Conservation (phyloP, 106 monocot genomes). For the Dendrobium catenatum region DNA sequence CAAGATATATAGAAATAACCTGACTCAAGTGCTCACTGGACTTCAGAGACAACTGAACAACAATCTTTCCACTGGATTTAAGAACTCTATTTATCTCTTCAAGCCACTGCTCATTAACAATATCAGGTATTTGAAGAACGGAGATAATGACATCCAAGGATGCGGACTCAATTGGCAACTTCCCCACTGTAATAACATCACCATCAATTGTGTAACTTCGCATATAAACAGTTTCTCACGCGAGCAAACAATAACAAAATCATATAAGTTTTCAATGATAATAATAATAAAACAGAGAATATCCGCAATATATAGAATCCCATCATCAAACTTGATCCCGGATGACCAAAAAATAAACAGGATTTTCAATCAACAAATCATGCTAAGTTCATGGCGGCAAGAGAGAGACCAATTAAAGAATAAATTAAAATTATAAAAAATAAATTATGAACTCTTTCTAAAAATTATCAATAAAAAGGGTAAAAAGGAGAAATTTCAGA, state of each 20-base stretch:
- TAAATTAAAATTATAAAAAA: too few relatives aligned
- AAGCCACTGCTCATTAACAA: conserved; percentile 35
- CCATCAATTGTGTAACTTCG: neutral
- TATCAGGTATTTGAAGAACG: conserved; percentile 23
- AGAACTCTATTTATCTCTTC: conserved; percentile 59
- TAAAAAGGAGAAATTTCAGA: neutral
- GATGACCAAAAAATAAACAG: neutral
- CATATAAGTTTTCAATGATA: neutral
- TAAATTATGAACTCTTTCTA: neutral
- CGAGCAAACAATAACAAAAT: neutral
- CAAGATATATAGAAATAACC: conserved; percentile 18
- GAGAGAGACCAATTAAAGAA: neutral
- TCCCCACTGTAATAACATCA: conserved; percentile 21
- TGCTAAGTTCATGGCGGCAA: neutral
- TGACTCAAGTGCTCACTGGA: conserved; percentile 17
- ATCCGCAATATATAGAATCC: neutral
- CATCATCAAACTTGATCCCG: neutral
- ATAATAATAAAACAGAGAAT: neutral
- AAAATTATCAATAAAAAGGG: neutral
- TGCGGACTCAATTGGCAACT: conserved; percentile 40
- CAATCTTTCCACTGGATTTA: conserved; percentile 56
- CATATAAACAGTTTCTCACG: neutral
- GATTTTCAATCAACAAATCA: neutral
- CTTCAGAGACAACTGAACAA: conserved; percentile 25
- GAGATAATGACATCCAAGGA: conserved; percentile 42